These are phyloP conservation scores for Gyromitra esculenta DNA, from an alignment of 2,329 filamentous ascomycete species.

Conservation along the genomic window DNA sequence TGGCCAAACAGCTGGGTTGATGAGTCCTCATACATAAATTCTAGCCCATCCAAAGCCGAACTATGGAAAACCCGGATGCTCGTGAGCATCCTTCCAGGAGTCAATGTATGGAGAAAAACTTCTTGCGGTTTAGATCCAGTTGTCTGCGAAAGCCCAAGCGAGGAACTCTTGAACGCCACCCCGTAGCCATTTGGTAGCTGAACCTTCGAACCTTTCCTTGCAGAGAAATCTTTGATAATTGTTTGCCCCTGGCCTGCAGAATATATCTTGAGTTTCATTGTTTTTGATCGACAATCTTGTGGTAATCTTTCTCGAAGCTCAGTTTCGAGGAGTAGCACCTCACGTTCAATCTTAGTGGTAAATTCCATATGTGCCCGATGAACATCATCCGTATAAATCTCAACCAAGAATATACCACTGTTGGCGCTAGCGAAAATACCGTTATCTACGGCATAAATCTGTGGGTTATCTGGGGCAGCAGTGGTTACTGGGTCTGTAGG, in stretches of 20 bases:
- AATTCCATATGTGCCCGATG: constrained; percentile 87
- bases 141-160: constrained; percentile 76
- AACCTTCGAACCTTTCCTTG: constrained; percentile 75
- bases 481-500: constrained; percentile 72
- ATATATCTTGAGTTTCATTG: constrained; percentile 76
- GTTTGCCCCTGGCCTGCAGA: constrained; percentile 78
- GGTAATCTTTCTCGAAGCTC: constrained; percentile 77
- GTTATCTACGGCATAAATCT: constrained; percentile 69
- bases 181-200: constrained; percentile 77
- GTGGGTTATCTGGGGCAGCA: constrained; percentile 54
- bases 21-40: constrained; percentile 91
- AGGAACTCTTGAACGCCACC: constrained; percentile 78
- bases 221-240: constrained; percentile 81
- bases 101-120: constrained; percentile 74
- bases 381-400: constrained; percentile 84
- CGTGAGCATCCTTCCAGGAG: constrained; percentile 77
- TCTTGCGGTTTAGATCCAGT: constrained; percentile 76
- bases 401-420: constrained; percentile 84
- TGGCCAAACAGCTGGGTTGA: constrained; percentile 88
- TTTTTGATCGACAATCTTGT: constrained; percentile 75
- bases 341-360: constrained; percentile 69
- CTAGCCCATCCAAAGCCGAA: constrained; percentile 80
- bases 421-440: constrained; percentile 80
- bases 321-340: constrained; percentile 77
- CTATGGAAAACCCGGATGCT: constrained; percentile 77